phyloP scores from a whole-genome alignment of 495 filamentous ascomycete genomes.

The Aspergillus bridgeri region DNA sequence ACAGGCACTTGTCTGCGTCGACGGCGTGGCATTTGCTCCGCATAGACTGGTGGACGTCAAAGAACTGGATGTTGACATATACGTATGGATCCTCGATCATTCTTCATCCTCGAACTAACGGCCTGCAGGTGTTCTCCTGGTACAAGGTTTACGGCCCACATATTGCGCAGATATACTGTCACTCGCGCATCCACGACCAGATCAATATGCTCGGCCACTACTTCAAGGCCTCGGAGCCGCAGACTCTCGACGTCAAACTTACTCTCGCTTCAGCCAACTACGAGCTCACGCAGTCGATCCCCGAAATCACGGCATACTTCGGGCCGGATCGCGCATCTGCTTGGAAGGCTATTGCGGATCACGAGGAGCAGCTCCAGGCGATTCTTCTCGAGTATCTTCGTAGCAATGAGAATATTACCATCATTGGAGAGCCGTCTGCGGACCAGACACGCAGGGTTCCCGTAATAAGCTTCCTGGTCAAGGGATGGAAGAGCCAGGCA shows the following conservation, averaged over 20 bases:
- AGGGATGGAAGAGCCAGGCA: constrained; percentile 51
- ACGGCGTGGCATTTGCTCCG: constrained; percentile 69
- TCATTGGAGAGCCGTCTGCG: constrained; percentile 53
- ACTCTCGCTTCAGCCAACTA: constrained; percentile 64
- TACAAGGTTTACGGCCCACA: constrained; percentile 78
- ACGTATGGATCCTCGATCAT: constrained; percentile 32
- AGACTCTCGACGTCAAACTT: constrained; percentile 58
- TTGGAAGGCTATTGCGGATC: constrained; percentile 51
- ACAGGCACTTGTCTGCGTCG: constrained; percentile 45
- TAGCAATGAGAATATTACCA: constrained; percentile 41
- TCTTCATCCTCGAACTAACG: not conserved
- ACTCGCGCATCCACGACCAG: constrained; percentile 38
- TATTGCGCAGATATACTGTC: constrained; percentile 62
- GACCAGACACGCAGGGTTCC: constrained; percentile 51
- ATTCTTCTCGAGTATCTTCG: constrained; percentile 56
- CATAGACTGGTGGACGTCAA: constrained; percentile 65
- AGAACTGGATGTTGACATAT: constrained; percentile 66
- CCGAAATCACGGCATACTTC: constrained; percentile 55
- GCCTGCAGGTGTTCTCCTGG: constrained; percentile 53
- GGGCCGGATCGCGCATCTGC: constrained; percentile 27
- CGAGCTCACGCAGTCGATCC: constrained; percentile 60
- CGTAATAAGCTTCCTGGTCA: constrained; percentile 63
- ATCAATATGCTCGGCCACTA: constrained; percentile 60
- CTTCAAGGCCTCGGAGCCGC: constrained; percentile 52
- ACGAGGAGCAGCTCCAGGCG: constrained; percentile 58